Percentiles rank a stretch among this genome's conserved stretches.
These are phyloP conservation scores for Tulasnella sp. DNA, from an alignment of 768 basidiomycete species.

Conservation along the genomic window DNA sequence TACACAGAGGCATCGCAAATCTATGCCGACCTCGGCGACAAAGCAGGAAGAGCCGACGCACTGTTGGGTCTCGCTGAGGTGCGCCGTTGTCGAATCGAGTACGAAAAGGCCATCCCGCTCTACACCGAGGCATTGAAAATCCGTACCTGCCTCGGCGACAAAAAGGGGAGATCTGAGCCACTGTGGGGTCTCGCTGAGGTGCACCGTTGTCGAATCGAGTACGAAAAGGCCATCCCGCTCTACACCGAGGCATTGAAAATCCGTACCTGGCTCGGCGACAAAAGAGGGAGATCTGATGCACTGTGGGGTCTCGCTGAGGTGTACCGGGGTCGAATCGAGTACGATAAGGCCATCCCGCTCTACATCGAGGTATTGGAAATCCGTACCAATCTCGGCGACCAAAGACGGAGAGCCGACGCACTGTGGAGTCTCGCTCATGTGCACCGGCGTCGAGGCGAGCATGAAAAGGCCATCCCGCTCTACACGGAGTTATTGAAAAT, in stretches of 20 bases:
- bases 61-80: no score
- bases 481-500: background rate
- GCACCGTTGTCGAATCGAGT: no score
- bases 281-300: background rate
- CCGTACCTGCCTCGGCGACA: no score
- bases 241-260: background rate
- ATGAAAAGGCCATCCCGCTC: background rate
- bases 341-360: no score
- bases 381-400: background rate
- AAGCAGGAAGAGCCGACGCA: no score
- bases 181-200: background rate
- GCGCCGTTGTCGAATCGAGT: no score
- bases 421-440: background rate
- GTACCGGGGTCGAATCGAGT: no score
- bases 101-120: no score
- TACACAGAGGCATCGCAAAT: no score
- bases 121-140: background rate
- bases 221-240: background rate
- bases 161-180: no score
- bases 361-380: background rate
- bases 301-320: background rate
- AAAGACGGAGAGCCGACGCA: background rate
- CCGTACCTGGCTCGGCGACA: background rate
- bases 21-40: no score
- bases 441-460: background rate